These are phyloP conservation scores for Terfezia boudieri DNA, from an alignment of 495 filamentous ascomycete genomes.

Conservation along the genomic window DNA sequence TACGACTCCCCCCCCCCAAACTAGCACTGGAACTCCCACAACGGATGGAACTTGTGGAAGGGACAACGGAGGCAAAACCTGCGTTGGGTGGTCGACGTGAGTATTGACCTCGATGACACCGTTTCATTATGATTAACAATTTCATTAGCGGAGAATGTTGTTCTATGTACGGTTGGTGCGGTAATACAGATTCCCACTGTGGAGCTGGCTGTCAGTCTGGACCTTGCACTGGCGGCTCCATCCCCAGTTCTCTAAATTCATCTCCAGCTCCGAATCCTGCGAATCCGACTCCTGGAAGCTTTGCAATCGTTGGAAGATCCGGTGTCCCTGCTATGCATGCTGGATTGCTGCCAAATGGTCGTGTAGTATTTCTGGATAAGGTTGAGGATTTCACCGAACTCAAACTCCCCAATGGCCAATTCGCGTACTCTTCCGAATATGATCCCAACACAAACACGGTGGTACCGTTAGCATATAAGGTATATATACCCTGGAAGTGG, in stretches of 20 bases:
- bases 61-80: conserved; percentile 16
- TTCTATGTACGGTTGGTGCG: conserved; percentile 21
- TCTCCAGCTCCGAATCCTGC: conserved; percentile 8
- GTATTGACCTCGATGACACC: background rate
- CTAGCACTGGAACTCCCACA: conserved; percentile 9
- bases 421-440: conserved; percentile 38
- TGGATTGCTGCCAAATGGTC: conserved; percentile 35
- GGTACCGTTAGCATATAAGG: conserved; percentile 26
- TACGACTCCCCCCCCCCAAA: conserved; percentile 3
- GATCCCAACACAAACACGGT: conserved; percentile 29
- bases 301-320: conserved; percentile 29
- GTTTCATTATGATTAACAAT: no score
- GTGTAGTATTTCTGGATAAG: conserved; percentile 40
- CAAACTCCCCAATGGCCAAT: conserved; percentile 30
- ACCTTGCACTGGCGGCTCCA: conserved; percentile 8
- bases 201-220: conserved; percentile 26
- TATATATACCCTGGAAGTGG: conserved; percentile 5
- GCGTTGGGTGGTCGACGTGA: conserved; percentile 13
- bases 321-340: conserved; percentile 45
- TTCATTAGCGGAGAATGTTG: conserved; percentile 17
- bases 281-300: conserved; percentile 20
- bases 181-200: conserved; percentile 23
- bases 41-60: conserved; percentile 21
- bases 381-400: conserved; percentile 38
- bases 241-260: conserved; percentile 9